Conservation (phyloP, 208 protist species). For the Leishmania tarentolae region DNA sequence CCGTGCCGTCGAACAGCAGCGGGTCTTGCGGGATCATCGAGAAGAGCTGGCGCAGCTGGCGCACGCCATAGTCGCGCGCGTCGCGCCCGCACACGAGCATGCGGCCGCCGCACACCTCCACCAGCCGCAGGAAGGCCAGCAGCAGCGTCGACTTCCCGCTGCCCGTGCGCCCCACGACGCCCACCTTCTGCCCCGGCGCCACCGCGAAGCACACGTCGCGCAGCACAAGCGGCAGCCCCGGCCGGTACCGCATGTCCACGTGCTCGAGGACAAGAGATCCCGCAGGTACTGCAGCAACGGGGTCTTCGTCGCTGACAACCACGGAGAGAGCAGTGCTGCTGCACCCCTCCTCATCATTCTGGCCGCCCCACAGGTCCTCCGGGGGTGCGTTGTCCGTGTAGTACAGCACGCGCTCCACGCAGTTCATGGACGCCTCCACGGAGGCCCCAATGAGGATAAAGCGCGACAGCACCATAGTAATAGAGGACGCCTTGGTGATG, state of each 20-base stretch:
- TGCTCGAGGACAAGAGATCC: constrained; percentile 57
- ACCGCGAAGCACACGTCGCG: constrained; percentile 57
- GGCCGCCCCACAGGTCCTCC: constrained; percentile 75
- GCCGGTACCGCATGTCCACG: constrained; percentile 74
- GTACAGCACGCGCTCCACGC: constrained; percentile 54
- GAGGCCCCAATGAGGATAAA: constrained; percentile 48
- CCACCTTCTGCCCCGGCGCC: constrained; percentile 66
- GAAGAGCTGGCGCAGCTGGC: constrained; percentile 63
- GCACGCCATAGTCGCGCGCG: constrained; percentile 38
- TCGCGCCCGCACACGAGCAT: constrained; percentile 46
- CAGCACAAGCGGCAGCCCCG: constrained; percentile 70
- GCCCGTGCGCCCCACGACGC: constrained; percentile 82
- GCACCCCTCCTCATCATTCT: too few species aligned
- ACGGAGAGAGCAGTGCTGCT: too few species aligned
- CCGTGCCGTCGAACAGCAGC: constrained; percentile 78
- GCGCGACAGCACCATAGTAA: constrained; percentile 57
- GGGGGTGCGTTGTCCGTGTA: constrained; percentile 50
- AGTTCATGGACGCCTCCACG: constrained; percentile 73
- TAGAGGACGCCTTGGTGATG: constrained; percentile 59
- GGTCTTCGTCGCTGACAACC: constrained; percentile 69
- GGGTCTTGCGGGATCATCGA: constrained; percentile 88
- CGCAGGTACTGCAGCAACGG: constrained; percentile 48
- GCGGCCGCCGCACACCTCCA: constrained; percentile 65
- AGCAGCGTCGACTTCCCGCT: constrained; percentile 37
- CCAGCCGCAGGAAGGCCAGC: constrained; percentile 13